phyloP scores from a whole-genome alignment of 2,329 filamentous ascomycete genomes.

The Cladobotryum mycophilum region DNA sequence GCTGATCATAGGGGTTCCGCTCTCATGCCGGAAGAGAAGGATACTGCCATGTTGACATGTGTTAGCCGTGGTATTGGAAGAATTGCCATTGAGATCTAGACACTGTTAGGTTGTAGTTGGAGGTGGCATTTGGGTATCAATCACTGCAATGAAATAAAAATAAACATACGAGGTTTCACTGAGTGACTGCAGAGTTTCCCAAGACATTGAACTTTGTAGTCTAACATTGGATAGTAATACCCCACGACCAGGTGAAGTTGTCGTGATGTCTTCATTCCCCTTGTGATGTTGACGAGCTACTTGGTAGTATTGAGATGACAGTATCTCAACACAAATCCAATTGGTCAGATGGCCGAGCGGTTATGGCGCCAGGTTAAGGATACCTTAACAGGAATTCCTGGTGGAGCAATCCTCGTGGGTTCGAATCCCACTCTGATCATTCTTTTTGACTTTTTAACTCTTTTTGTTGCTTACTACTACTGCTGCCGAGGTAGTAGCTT shows the following conservation, averaged over 20 bases:
- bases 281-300: neutral
- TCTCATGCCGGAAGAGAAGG: conserved; percentile 39
- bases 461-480: neutral
- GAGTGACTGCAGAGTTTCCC: neutral
- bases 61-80: conserved; percentile 46
- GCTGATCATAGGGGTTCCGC: conserved; percentile 46
- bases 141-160: too few relatives aligned
- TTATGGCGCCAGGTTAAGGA: conserved; percentile 14
- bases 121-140: too few relatives aligned
- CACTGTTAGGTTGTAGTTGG: neutral
- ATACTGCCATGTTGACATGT: conserved; percentile 41
- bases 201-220: neutral
- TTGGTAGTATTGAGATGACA: neutral
- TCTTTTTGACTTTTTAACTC: conserved; percentile 5
- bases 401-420: conserved; percentile 16
- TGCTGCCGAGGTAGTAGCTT: too few relatives aligned
- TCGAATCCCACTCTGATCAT: conserved; percentile 15
- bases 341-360: conserved; percentile 14
- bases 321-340: neutral
- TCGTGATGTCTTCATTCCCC: neutral
- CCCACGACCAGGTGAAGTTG: neutral
- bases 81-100: conserved; percentile 34
- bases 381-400: conserved; percentile 15
- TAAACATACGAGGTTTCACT: too few relatives aligned
- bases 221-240: too few relatives aligned